Evolutionary conservation across 2,329 filamentous ascomycete species (phyloP), one percentile per base, ranked within the genome.

Genomic region (Phialocephala subalpina): DNA sequence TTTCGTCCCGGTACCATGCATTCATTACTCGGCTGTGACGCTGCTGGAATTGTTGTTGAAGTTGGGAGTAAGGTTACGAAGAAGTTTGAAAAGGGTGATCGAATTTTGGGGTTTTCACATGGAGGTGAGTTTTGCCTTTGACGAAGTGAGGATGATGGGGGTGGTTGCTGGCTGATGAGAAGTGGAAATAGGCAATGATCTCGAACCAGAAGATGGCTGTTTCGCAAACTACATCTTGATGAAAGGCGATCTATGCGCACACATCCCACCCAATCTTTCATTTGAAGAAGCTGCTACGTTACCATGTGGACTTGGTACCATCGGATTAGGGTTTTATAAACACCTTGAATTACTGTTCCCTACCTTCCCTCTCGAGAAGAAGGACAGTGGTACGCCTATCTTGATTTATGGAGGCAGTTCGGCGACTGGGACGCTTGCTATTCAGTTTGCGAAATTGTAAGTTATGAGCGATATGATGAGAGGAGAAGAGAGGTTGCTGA

Each of bases 251-350:
- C 25, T 82, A 1, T 75, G 78, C 35, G 73, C 82, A 52, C 78
- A 78, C 58, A 79, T 82, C 18, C 83, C 84, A 0, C 77, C 80
- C 4, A 73, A 74, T 22, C 42, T 85, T 27, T 80, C 72, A 55
- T 78, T 82, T 64, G 80, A 81, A 63, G 78, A 86, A 58, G 83
- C 81, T 0, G 78, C 83, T 0, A 70, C 73, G 6, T 42, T 73
- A 3, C 55, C 60, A 9, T 38, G 27, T 36, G 71, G 67, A 22
- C 29, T 74, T 20, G 45, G 12, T 1, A 73, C 71, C 16, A 60
- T 64, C 11, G 68, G 64, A 12, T 22, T 72, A 22, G 67, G 60
- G 4, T 55, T 72, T 16, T 74, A 72, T 56, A 35, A 52, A 7
- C 56, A 70, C 35, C 62, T 79, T 20, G 69, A 72, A 20, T 63